Conservation (phyloP, 2,329 filamentous ascomycete genomes). For the Colletotrichum sansevieriae region DNA sequence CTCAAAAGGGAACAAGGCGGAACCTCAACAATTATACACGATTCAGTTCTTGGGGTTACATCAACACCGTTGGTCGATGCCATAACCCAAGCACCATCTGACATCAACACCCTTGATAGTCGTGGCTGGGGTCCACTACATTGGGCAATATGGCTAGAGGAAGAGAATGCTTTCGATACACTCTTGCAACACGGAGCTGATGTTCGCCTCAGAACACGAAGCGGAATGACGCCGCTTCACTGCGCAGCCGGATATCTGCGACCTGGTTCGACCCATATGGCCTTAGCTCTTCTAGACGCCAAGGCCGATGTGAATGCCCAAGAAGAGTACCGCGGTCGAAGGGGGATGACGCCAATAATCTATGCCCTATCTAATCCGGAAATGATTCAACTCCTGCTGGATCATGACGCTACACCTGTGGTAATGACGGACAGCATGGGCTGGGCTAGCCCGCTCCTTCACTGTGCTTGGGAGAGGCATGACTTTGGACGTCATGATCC, state of each 20-base stretch:
- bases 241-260: conserved; percentile 16
- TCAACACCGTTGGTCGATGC: conserved; percentile 7
- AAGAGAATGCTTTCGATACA: too few relatives aligned
- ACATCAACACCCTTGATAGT: conserved; percentile 16
- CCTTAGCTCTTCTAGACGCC: neutral
- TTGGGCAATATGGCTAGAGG: neutral
- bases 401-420: too few relatives aligned
- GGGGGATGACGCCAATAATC: too few relatives aligned
- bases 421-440: too few relatives aligned
- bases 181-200: neutral
- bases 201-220: neutral
- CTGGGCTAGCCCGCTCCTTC: too few relatives aligned
- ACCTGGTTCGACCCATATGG: conserved; percentile 9
- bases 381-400: too few relatives aligned
- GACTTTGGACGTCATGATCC: too few relatives aligned
- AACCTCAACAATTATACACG: conserved; percentile 22
- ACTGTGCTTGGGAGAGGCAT: too few relatives aligned
- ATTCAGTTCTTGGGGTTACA: conserved; percentile 1
- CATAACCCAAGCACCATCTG: conserved; percentile 10
- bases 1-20: neutral
- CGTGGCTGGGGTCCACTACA: conserved; percentile 23
- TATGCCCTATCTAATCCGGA: too few relatives aligned
- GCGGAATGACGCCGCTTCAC: conserved; percentile 23
- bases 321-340: too few relatives aligned
- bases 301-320: too few relatives aligned